Evolutionary conservation across 352 stramenopile species (phyloP).

Genomic region (Phytophthora sp.): DNA sequence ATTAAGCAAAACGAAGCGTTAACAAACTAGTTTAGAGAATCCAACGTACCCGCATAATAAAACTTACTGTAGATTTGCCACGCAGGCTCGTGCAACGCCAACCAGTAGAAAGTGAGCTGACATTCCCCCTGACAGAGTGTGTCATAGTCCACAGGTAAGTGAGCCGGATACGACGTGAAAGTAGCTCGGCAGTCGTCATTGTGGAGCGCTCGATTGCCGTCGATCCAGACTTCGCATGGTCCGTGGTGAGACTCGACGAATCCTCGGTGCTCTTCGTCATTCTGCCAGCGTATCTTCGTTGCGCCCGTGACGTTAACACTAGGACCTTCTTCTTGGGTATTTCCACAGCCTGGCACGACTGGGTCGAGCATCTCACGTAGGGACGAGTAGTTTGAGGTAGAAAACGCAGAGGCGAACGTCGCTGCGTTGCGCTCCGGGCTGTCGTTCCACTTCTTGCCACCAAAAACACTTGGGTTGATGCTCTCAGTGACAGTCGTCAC

Average conservation of each 20-base stretch:
- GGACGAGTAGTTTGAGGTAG: constrained; percentile 40
- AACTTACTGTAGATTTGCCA: constrained; percentile 55
- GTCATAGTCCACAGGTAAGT: constrained; percentile 40
- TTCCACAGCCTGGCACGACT: constrained; percentile 37
- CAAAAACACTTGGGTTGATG: constrained; percentile 35
- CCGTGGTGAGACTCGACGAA: constrained; percentile 60
- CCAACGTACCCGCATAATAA: neutral
- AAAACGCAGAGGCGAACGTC: constrained; percentile 44
- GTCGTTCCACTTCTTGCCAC: constrained; percentile 59
- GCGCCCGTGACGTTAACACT: constrained; percentile 38
- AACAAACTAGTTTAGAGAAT: too few species aligned
- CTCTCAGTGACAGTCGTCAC: constrained; percentile 36
- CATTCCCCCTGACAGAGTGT: constrained; percentile 47
- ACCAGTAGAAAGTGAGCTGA: constrained; percentile 56
- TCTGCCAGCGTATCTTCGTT: constrained; percentile 41
- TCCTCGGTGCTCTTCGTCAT: constrained; percentile 43
- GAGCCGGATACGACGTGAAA: constrained; percentile 44
- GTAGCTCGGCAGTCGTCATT: constrained; percentile 48
- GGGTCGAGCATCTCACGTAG: constrained; percentile 43
- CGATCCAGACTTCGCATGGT: constrained; percentile 61
- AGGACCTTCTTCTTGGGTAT: constrained; percentile 29
- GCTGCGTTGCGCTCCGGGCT: constrained; percentile 41
- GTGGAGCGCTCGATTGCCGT: constrained; percentile 40
- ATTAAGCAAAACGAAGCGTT: too few species aligned
- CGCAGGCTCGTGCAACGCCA: constrained; percentile 44